Evolutionary conservation across 495 filamentous ascomycete species (phyloP).

Genomic region (Extremus antarcticus): DNA sequence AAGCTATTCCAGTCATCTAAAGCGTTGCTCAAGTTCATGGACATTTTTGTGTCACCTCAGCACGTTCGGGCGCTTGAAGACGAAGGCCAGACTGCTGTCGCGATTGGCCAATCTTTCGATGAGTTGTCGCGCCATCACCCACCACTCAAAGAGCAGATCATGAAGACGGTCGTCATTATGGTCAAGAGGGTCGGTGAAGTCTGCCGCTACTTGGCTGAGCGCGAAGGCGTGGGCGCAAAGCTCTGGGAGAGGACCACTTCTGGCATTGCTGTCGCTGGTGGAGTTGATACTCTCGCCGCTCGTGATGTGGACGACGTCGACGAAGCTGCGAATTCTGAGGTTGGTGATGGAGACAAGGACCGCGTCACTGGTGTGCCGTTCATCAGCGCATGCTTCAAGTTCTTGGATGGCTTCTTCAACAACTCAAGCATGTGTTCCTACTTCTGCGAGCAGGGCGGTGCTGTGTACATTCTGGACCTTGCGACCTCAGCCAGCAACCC

Average conservation of each 20-base stretch:
- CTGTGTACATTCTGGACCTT: conserved; percentile 76
- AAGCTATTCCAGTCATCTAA: conserved; percentile 75
- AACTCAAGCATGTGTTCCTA: conserved; percentile 63
- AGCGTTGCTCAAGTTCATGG: conserved; percentile 76
- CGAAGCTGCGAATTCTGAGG: conserved; percentile 8
- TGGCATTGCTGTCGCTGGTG: conserved; percentile 46
- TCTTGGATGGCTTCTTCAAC: conserved; percentile 65
- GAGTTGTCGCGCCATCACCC: conserved; percentile 93
- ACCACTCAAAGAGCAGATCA: conserved; percentile 61
- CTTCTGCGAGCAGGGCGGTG: conserved; percentile 68
- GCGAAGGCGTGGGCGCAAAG: conserved; percentile 64
- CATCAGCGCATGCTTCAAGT: conserved; percentile 30
- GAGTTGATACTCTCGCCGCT: conserved; percentile 22
- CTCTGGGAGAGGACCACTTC: conserved; percentile 50
- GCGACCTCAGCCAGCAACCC: conserved; percentile 66
- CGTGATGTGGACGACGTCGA: no score
- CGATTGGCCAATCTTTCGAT: conserved; percentile 76
- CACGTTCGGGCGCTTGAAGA: conserved; percentile 73
- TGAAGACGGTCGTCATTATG: conserved; percentile 73
- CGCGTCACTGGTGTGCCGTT: conserved; percentile 5
- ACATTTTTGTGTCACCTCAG: conserved; percentile 83
- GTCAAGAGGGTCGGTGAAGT: conserved; percentile 62
- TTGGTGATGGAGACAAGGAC: conserved; percentile 20
- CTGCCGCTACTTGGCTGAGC: conserved; percentile 53
- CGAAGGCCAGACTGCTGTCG: conserved; percentile 53